These are phyloP conservation scores for Phyllosticta capitalensis DNA, from an alignment of 2,329 filamentous ascomycete genomes.

Conservation along the genomic window DNA sequence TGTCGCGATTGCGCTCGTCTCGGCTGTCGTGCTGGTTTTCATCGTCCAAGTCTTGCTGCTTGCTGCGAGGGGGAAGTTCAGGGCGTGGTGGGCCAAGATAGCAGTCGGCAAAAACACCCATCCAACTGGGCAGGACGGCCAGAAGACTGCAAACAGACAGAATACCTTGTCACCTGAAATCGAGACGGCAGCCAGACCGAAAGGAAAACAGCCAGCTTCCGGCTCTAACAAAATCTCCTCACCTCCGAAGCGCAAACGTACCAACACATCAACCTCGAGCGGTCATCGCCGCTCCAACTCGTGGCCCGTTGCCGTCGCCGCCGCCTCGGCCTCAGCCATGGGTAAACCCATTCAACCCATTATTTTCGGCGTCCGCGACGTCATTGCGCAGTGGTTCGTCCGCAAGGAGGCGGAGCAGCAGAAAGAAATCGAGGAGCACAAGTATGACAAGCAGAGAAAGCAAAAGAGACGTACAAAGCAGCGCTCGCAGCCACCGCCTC, in stretches of 20 bases:
- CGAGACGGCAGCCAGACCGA: too few relatives aligned
- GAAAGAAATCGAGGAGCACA: neutral
- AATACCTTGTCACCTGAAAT: too few relatives aligned
- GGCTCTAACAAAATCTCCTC: neutral
- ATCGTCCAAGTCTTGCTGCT: neutral
- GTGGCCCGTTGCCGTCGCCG: neutral
- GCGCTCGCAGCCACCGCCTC: neutral
- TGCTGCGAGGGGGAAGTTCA: neutral
- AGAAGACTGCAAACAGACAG: too few relatives aligned
- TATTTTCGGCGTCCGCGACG: neutral
- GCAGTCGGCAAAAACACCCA: too few relatives aligned
- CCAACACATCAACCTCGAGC: neutral
- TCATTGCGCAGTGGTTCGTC: neutral
- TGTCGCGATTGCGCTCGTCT: neutral
- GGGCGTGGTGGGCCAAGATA: neutral
- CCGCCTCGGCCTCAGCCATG: neutral
- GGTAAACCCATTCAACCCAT: neutral
- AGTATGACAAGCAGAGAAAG: neutral
- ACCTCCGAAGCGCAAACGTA: neutral
- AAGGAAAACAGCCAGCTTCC: too few relatives aligned
- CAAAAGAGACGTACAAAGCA: neutral
- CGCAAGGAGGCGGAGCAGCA: neutral
- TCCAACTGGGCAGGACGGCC: too few relatives aligned
- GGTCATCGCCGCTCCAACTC: neutral
- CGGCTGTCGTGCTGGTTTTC: neutral